These are phyloP conservation scores for Laguncularia racemosa DNA, from an alignment of 345 rosid genomes.

Conservation along the genomic window DNA sequence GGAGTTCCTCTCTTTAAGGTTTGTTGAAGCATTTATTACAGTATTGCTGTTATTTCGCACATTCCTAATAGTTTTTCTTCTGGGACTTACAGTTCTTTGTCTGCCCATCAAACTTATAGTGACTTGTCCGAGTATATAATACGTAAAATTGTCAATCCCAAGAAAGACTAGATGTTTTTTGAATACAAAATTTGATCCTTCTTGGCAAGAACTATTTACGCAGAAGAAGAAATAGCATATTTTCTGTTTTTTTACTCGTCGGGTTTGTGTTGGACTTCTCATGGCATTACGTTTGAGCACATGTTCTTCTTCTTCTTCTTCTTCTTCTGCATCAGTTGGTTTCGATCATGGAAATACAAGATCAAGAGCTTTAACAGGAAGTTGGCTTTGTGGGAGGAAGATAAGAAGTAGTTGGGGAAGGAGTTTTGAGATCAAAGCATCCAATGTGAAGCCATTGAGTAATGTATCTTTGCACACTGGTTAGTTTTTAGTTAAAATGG, in stretches of 20 bases:
- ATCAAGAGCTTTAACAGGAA: background rate
- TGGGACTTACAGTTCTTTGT: background rate
- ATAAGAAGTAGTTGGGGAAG: constrained; percentile 1
- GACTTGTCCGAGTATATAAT: too few species aligned
- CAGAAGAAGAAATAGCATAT: background rate
- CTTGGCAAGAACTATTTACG: background rate
- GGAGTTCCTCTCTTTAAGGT: too few species aligned
- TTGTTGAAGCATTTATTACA: too few species aligned
- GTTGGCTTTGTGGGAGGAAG: background rate
- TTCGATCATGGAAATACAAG: constrained; percentile 4
- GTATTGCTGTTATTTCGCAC: background rate
- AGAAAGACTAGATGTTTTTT: background rate
- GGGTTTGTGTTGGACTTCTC: background rate
- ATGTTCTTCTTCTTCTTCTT: constrained; percentile 11
- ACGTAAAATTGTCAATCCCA: too few species aligned
- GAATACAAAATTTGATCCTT: background rate
- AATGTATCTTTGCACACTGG: constrained; percentile 20
- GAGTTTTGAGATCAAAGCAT: constrained; percentile 16
- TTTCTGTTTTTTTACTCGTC: background rate
- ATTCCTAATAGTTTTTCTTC: background rate
- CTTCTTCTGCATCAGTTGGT: constrained; percentile 5
- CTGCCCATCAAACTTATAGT: background rate
- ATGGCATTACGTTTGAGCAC: constrained; percentile 21
- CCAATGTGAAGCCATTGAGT: constrained; percentile 9
- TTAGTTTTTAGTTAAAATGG: constrained; percentile 2